Percentiles rank a stretch among this genome's conserved stretches.
phyloP scores from a whole-genome alignment of 768 basidiomycete genomes.

The Lanmaoa pseudosensibilis region DNA sequence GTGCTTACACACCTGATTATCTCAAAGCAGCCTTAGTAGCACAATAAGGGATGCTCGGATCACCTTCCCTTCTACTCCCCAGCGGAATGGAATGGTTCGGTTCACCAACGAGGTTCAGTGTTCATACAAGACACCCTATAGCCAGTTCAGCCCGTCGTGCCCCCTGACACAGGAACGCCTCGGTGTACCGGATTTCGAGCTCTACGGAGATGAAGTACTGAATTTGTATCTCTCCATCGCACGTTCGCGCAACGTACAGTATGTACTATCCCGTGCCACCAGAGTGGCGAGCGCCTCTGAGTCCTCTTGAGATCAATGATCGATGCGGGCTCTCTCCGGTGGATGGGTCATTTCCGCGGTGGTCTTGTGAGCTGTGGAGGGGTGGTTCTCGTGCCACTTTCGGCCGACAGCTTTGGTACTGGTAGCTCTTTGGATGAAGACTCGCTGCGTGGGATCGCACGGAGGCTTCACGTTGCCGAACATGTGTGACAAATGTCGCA shows the following conservation, averaged over 20 bases:
- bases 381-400: constrained; percentile 13
- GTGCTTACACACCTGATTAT: constrained; percentile 14
- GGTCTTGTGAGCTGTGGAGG: constrained; percentile 1
- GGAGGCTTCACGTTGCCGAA: constrained; percentile 4
- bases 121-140: constrained; percentile 21
- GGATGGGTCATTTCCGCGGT: constrained; percentile 27
- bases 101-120: constrained; percentile 4
- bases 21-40: constrained; percentile 11
- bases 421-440: constrained; percentile 3
- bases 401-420: constrained; percentile 9
- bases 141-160: constrained; percentile 22
- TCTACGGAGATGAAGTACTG: constrained; percentile 28
- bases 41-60: constrained; percentile 12
- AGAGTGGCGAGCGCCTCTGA: constrained; percentile 13
- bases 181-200: constrained; percentile 27
- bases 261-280: constrained; percentile 6
- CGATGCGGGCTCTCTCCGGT: constrained; percentile 12
- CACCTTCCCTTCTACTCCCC: constrained; percentile 10
- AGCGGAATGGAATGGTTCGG: constrained; percentile 14
- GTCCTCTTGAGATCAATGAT: constrained; percentile 19
- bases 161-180: constrained; percentile 30
- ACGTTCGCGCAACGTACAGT: constrained; percentile 25
- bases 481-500: not conserved
- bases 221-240: constrained; percentile 24
- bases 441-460: constrained; percentile 4